A percentile compares a stretch with the other conserved stretches of the same genome.
Evolutionary conservation across 495 filamentous ascomycete species (phyloP).

Genomic region (Penicillium lividum): DNA sequence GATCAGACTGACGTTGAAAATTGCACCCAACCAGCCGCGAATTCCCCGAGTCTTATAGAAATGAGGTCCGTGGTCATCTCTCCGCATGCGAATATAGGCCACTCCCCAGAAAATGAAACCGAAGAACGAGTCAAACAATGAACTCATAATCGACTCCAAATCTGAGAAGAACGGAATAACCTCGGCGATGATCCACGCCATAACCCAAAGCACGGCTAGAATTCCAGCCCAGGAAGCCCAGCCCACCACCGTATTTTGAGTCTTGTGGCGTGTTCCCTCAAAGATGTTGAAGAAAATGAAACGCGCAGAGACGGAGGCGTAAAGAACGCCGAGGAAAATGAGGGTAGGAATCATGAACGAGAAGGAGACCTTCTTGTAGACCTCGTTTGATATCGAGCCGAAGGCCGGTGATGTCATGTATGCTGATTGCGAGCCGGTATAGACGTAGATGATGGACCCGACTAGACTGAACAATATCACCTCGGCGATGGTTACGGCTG

Average conservation of each 20-base stretch:
- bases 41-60: conserved; percentile 61
- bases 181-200: conserved; percentile 82
- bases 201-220: conserved; percentile 69
- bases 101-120: conserved; percentile 94
- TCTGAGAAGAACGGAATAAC: conserved; percentile 91
- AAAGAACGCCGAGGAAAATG: conserved; percentile 85
- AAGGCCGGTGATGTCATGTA: conserved; percentile 84
- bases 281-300: conserved; percentile 88
- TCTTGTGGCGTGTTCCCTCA: conserved; percentile 72
- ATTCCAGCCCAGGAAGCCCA: conserved; percentile 79
- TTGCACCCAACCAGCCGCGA: conserved; percentile 60
- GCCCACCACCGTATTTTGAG: conserved; percentile 74
- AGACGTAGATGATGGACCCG: conserved; percentile 74
- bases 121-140: conserved; percentile 89
- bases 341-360: conserved; percentile 92
- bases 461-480: conserved; percentile 78
- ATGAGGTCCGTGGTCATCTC: conserved; percentile 61
- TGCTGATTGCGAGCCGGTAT: conserved; percentile 66
- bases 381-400: conserved; percentile 67
- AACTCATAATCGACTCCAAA: conserved; percentile 81
- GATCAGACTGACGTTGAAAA: conserved; percentile 70
- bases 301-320: conserved; percentile 81
- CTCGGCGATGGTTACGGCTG: conserved; percentile 82
- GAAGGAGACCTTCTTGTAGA: conserved; percentile 81
- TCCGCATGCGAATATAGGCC: conserved; percentile 81